Percentiles rank a stretch among this genome's conserved stretches.
These are phyloP conservation scores for Eucalyptus pauciflora DNA, from an alignment of 345 rosid species.

Conservation along the genomic window DNA sequence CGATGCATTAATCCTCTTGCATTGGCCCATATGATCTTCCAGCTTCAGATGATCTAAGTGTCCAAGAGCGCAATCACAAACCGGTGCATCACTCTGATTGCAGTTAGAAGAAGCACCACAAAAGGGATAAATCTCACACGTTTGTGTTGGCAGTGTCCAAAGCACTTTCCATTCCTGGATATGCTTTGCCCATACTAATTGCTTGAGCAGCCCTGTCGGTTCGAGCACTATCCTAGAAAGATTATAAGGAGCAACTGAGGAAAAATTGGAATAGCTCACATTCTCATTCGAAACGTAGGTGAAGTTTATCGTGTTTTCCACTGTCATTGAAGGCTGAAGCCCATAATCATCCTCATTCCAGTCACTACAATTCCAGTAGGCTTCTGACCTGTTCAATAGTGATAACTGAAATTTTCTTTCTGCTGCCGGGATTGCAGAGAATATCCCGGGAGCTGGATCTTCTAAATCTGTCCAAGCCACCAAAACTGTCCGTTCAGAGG, in stretches of 20 bases:
- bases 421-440: not conserved
- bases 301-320: not conserved
- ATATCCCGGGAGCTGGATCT: not conserved
- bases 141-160: constrained; percentile 4
- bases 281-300: not conserved
- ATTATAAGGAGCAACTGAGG: not conserved
- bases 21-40: not conserved
- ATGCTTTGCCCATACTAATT: not conserved
- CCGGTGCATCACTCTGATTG: not conserved
- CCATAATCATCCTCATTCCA: not conserved
- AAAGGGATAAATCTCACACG: constrained; percentile 4
- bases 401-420: not conserved
- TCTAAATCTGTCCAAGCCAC: not conserved
- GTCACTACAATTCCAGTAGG: not conserved
- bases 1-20: not conserved
- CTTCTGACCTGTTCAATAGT: not conserved
- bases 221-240: not conserved
- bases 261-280: not conserved
- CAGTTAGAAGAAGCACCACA: constrained; percentile 20
- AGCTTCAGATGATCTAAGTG: not conserved
- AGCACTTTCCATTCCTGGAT: constrained; percentile 1
- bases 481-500: not conserved
- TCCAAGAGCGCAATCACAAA: not conserved
- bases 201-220: not conserved
- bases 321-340: not conserved